Percentiles rank a stretch among this genome's conserved stretches.
Evolutionary conservation across 768 basidiomycete species (phyloP).

Genomic region (Suillus brevipes): DNA sequence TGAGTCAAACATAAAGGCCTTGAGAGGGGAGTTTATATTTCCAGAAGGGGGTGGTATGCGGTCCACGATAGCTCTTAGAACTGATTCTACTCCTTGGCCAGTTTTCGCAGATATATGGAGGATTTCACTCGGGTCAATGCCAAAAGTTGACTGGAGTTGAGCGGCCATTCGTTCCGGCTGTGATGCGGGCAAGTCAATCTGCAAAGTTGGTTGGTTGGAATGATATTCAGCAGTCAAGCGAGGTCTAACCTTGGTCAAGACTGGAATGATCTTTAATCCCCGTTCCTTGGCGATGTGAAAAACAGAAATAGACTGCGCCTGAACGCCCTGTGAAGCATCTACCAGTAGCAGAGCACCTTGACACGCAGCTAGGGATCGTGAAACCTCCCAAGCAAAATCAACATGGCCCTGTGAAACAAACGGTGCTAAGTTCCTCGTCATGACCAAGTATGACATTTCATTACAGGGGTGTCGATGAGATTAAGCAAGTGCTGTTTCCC

Average conservation of each 20-base stretch:
- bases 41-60: constrained; percentile 82
- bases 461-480: constrained; percentile 92
- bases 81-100: constrained; percentile 75
- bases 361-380: constrained; percentile 87
- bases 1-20: constrained; percentile 92
- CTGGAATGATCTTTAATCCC: constrained; percentile 81
- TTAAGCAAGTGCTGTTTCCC: constrained; percentile 76
- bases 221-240: constrained; percentile 1
- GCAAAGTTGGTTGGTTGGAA: constrained; percentile 11
- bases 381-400: constrained; percentile 97
- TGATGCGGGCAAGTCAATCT: constrained; percentile 93
- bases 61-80: constrained; percentile 79
- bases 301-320: constrained; percentile 96
- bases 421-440: neutral
- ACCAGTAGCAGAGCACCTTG: constrained; percentile 88
- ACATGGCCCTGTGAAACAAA: constrained; percentile 73
- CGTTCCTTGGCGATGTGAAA: constrained; percentile 85
- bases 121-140: constrained; percentile 71
- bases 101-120: constrained; percentile 91
- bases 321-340: constrained; percentile 96
- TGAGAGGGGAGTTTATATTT: constrained; percentile 52
- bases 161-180: constrained; percentile 77
- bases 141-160: constrained; percentile 83
- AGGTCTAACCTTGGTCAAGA: constrained; percentile 80
- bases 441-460: constrained; percentile 16